Percentiles rank a stretch among this genome's conserved stretches.
phyloP scores from a whole-genome alignment of 1,139 yeast genomes.

The Petasospora rhodanensis region DNA sequence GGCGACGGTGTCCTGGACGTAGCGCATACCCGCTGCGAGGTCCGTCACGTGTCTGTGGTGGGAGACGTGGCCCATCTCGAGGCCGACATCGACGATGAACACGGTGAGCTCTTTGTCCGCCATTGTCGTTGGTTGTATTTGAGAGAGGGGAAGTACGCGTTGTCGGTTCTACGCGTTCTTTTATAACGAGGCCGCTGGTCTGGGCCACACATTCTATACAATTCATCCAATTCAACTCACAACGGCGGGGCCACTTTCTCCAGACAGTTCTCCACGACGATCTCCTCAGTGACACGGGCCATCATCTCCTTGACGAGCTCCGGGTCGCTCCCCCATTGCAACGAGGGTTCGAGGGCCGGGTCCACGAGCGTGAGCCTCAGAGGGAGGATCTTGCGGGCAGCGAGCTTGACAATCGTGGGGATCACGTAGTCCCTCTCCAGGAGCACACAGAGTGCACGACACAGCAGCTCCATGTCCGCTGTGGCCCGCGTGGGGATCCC shows the following conservation, averaged over 20 bases:
- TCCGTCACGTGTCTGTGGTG: conserved; percentile 27
- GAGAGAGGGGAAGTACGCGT: too few species aligned
- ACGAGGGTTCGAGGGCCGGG: conserved; percentile 44
- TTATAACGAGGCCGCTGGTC: too few species aligned
- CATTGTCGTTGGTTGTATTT: too few species aligned
- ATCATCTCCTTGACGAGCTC: conserved; percentile 37
- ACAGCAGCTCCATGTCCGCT: conserved; percentile 37
- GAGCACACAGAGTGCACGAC: conserved; percentile 37
- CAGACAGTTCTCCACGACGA: conserved; percentile 46
- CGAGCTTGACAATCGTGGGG: conserved; percentile 45
- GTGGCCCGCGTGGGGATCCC: conserved; percentile 47
- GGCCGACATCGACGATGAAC: conserved; percentile 50
- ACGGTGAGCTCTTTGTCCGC: conserved; percentile 46
- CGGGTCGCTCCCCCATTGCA: conserved; percentile 49
- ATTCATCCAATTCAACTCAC: too few species aligned
- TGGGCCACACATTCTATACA: too few species aligned
- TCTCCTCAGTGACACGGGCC: conserved; percentile 38
- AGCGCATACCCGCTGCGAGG: conserved; percentile 37
- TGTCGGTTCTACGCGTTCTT: too few species aligned
- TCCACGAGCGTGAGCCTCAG: conserved; percentile 35
- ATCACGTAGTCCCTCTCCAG: conserved; percentile 40
- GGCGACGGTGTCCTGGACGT: conserved; percentile 39
- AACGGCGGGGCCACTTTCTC: conserved; percentile 43
- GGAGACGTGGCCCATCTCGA: conserved; percentile 35
- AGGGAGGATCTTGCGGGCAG: conserved; percentile 45